Evolutionary conservation across 106 monocot genomes (phyloP), one percentile per base, ranked within the genome.

Genomic region (Dendrobium officinale): DNA sequence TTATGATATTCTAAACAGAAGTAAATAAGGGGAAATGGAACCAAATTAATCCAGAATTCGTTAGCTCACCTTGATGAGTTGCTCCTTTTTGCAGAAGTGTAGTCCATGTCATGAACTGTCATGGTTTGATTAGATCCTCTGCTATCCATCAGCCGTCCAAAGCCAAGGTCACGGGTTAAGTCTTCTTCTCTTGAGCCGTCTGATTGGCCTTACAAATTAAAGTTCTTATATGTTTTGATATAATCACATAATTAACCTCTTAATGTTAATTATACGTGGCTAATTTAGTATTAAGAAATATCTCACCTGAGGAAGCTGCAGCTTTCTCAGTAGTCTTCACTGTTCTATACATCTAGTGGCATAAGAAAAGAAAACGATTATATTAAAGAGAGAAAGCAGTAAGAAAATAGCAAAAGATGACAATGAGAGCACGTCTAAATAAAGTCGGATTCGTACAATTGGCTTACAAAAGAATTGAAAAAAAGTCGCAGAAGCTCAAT

Each of bases 301-400:
- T 85, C 81, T 84, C 90, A 95, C 95, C 95, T 88, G 95, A 91
- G 47, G 95, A 93, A 66, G 87, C 85, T 81, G 89, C 91, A 87
- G 93, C 91, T 77, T 86, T 93, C 86, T 96, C 95, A 91, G 95
- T 96, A 81, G 88, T 89, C 93, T 96, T 96, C 74, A 96, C 93
- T 81, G 95, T 93, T 75, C 95, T 91, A 87, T 96, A 96, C 95
- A 96, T 96, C 95, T 96, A 92, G 77, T 51, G 51, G 51, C 51
- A 51, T 15, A 51, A 51, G 51, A 54, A 84, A 84, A 72, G 77
- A 75, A 73, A 47, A 73, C 54, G 72, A 75, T 45, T 72, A 27
- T 3, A 27, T 47, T 26, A 68, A 48, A 45, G 51, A 77, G 29
- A 58, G 64, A 66, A 68, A 19, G 3, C 3, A 29, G 67, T 10